Evolutionary conservation across 1,284 basidiomycete genomes (phyloP), one percentile per base, ranked within the genome.

Genomic region (Trichosporon inkin): DNA sequence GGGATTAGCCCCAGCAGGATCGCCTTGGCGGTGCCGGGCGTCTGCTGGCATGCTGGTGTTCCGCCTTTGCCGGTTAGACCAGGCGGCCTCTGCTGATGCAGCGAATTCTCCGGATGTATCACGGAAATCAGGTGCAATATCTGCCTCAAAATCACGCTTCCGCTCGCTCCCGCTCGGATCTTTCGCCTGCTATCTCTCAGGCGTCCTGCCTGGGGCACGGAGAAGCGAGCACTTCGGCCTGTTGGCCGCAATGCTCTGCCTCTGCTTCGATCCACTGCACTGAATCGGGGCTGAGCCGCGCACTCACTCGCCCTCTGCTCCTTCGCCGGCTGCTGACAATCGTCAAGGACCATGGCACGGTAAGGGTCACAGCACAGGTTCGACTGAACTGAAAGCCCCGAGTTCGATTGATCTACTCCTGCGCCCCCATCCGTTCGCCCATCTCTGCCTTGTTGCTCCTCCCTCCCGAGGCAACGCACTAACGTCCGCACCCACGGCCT

Each of bases 101-200:
- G 28, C 28, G 8, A 8, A 8, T 8, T n/a, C 36, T n/a, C 22
- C 44, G 44, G 24, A 49, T 7, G 44, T 49, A 49, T 28, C 44
- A 24, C 24, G 44, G 44, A 49, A 49, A 28, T 49, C 44, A 49
- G 28, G 14, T 32, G 10, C 24, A 8, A 28, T 28, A 7, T 49
- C 24, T 7, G 44, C 44, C 16, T 24, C 22, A 49, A 49, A 49
- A 49, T n/a, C 24, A 49, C 44, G 44, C 44, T 49, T 49, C 44
- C 44, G 44, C 44, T 49, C 44, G 44, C 44, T 49, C 44, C 38
- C 44, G 22, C 10, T 16, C 44, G 44, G 44, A 28, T 24, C 44
- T 13, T 32, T 49, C 28, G 24, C 44, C 22, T n/a, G 22, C 38
- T 44, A 44, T 44, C 40, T 44, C 22, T 19, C 40, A 13, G 20